Evolutionary conservation across 2,329 filamentous ascomycete species (phyloP).

Genomic region (Elsinoe ampelina): DNA sequence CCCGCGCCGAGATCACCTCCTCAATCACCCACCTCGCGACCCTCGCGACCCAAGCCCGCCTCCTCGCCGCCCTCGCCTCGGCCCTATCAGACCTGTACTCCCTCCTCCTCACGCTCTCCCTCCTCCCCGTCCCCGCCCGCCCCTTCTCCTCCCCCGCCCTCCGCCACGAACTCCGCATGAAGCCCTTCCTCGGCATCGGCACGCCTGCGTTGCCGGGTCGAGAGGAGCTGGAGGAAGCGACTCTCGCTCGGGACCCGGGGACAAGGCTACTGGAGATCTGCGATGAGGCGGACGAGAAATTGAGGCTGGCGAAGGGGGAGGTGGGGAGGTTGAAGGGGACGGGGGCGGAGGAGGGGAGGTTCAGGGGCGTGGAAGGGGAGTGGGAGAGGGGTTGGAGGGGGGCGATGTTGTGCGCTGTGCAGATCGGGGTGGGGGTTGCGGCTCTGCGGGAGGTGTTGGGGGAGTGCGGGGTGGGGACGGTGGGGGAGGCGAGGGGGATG

Average conservation of each 20-base stretch:
- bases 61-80: conserved; percentile 23
- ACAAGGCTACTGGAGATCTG: conserved; percentile 13
- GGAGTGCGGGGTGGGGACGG: conserved; percentile 14
- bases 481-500: conserved; percentile 15
- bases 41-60: conserved; percentile 23
- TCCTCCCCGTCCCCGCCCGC: conserved; percentile 44
- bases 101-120: conserved; percentile 49
- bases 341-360: conserved; percentile 26
- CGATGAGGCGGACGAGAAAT: conserved; percentile 19
- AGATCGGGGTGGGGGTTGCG: conserved; percentile 22
- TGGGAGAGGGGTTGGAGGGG: conserved; percentile 30
- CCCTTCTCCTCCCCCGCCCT: conserved; percentile 48
- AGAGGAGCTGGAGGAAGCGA: conserved; percentile 45
- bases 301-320: conserved; percentile 29
- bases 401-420: conserved; percentile 25
- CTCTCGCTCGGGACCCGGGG: neutral
- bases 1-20: conserved; percentile 18
- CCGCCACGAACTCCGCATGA: conserved; percentile 79
- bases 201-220: conserved; percentile 59
- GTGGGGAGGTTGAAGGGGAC: conserved; percentile 31
- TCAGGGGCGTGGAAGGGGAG: conserved; percentile 28
- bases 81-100: conserved; percentile 50
- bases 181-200: conserved; percentile 62
- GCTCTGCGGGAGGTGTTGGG: conserved; percentile 19
- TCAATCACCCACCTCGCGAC: conserved; percentile 21